Evolutionary conservation across 148 eudicot species (phyloP), one percentile per base, ranked within the genome.

Genomic region (Camellia sinensis): DNA sequence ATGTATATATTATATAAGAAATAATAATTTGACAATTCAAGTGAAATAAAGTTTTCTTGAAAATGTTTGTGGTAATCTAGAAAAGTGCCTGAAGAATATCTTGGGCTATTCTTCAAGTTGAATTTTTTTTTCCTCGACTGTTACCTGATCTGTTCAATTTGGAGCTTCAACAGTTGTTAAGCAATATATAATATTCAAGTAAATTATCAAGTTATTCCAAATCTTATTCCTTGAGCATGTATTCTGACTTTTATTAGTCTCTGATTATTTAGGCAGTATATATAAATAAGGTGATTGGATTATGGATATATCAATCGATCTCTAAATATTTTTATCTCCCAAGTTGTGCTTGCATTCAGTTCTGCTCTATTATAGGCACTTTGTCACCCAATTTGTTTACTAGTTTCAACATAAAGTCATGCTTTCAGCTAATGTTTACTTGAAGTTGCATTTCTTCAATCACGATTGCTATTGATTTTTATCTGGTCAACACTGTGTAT

Each of bases 121-220:
- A 29, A 10, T 59, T 37, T 59, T 7, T 44, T 12, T 15, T 29
- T 57, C 13, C 13, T 57, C 17, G n/a, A 41, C 19, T 60, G 29
- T 75, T 41, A 5, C 15, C 41, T 41, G 66, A 52, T 75, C 53
- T 48, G 44, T 41, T 11, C 62, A 62, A 54, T 12, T 54, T 41
- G 11, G 13, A 48, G 67, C 62, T 75, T 75, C 67, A 37, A 75
- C 67, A 60, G 11, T 43, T 72, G 78, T 59, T 41, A 75, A 75
- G 50, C 50, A 59, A 43, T 48, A 57, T 57, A 57, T 57, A 57
- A 6, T 14, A 10, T 14, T 57, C 61, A 57, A 57, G 13, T 9
- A 48, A 29, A 48, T 7, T 48, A 48, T 48, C 7, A 7, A 48
- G 52, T 48, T 48, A 9, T 57, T 57, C 61, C 61, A 57, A 14